Base-by-base conservation (phyloP, 345 rosid species). In the Heritiera littoralis region DNA sequence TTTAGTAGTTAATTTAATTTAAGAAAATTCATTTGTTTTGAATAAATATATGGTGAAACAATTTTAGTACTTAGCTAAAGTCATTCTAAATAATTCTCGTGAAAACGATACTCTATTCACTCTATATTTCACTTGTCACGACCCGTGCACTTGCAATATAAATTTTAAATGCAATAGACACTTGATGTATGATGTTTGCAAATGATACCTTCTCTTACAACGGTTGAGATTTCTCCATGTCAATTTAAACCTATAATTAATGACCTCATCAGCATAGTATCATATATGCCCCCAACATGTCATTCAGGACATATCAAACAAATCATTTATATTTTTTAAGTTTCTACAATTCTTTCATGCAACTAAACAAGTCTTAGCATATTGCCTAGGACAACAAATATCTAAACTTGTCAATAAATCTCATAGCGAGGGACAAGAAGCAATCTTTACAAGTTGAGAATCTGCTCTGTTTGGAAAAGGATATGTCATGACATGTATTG, bases 381-480 rank as follows among this genome's bases (percentile, higher is more conserved):
- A 23, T 23, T 59, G 65, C 40, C 52, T 77, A 11, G 77, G 63
- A 79, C 4, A 63, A 75, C 20, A 71, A 32, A 48, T 13, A 49
- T 5, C 85, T 58, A 38, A 96, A 97, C 99, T 96, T 70, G 86
- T 82, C 38, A 96, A 77, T 30, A 96, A 86, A 86, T 91, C 97
- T 52, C 89, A 85, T 74, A 92, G 81, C 49, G 98, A 84, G 32
- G 87, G 82, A 84, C 92, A 89, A 60, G 88, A 86, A 86, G 97
- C 95, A 85, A 90, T 95, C 86, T 87, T 92, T 38, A 92, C 90
- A 83, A 92, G 84, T 76, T 87, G 91, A 88, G 95, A 89, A 81
- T 89, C 87, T 72, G 74, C 84, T 18, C 98, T 94, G 85, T 61
- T 81, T 32, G 41, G 85, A 83, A 80, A 55, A 49, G 51, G 15